These are phyloP conservation scores for Lodderomyces parapsilosis DNA, from an alignment of 1,139 yeast species.

Conservation along the genomic window DNA sequence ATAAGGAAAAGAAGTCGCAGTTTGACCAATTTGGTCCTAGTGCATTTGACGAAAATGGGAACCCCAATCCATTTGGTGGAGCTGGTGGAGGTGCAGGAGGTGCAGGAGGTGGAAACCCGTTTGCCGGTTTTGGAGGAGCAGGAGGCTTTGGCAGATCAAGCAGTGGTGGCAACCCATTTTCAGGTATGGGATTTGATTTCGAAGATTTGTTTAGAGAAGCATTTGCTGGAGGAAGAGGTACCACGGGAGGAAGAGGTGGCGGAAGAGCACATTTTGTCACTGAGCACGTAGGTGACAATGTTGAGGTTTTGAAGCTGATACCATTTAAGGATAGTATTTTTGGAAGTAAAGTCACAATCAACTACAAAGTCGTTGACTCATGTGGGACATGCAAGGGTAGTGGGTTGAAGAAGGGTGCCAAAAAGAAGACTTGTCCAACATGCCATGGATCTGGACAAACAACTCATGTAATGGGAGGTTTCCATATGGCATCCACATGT, in stretches of 20 bases:
- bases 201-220: conserved; percentile 88
- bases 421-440: conserved; percentile 74
- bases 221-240: conserved; percentile 48
- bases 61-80: conserved; percentile 56
- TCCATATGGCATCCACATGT: conserved; percentile 96
- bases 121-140: conserved; percentile 81
- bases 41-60: conserved; percentile 72
- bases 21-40: conserved; percentile 90
- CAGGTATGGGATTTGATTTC: conserved; percentile 61
- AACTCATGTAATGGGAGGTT: conserved; percentile 87
- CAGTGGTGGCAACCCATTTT: conserved; percentile 39
- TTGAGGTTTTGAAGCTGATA: conserved; percentile 74
- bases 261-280: conserved; percentile 49
- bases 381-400: conserved; percentile 82
- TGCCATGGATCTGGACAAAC: conserved; percentile 96
- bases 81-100: conserved; percentile 37
- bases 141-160: conserved; percentile 57
- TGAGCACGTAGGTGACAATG: conserved; percentile 86
- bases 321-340: conserved; percentile 85
- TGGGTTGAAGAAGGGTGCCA: conserved; percentile 78
- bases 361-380: conserved; percentile 71
- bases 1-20: conserved; percentile 82
- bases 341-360: conserved; percentile 68
- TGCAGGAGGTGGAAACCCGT: conserved; percentile 34
- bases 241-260: conserved; percentile 33